Evolutionary conservation across 495 filamentous ascomycete species (phyloP).

Genomic region (Penicillium bialowiezense): DNA sequence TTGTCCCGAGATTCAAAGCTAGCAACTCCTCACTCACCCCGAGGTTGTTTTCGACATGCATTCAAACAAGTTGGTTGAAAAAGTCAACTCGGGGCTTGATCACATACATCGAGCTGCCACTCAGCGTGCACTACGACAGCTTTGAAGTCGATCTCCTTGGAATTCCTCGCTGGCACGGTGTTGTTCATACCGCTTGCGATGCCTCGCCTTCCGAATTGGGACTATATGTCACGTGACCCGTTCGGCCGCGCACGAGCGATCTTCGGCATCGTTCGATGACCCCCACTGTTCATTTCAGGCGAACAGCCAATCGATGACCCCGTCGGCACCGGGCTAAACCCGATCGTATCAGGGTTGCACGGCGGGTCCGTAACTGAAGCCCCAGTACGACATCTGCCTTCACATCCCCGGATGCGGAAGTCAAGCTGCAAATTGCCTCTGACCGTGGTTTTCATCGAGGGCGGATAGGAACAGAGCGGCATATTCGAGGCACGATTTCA

Average conservation of each 20-base stretch:
- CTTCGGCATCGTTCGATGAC: neutral
- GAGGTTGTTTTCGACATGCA: no score
- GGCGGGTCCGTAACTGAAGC: constrained; percentile 5
- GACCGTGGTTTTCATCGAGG: constrained; percentile 11
- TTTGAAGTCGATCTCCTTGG: constrained; percentile 1
- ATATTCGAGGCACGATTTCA: neutral
- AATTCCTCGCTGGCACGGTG: constrained; percentile 10
- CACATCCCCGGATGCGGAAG: constrained; percentile 27
- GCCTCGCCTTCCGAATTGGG: constrained; percentile 13
- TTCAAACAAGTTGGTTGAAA: no score
- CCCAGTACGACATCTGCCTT: constrained; percentile 19
- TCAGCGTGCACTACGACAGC: neutral
- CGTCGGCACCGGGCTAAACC: neutral
- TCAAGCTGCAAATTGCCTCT: constrained; percentile 8
- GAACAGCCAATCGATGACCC: neutral
- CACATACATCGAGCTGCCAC: neutral
- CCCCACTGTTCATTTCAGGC: neutral
- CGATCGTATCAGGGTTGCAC: constrained; percentile 1
- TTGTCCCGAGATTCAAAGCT: no score
- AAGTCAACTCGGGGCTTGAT: neutral
- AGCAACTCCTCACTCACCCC: no score
- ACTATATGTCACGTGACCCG: constrained; percentile 13
- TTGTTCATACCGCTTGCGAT: constrained; percentile 12
- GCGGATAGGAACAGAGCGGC: constrained; percentile 12
- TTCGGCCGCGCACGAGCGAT: neutral